Percentiles rank a stretch among this genome's conserved stretches.
phyloP scores from a whole-genome alignment of 345 rosid species.

The Gossypium ekmanianum region DNA sequence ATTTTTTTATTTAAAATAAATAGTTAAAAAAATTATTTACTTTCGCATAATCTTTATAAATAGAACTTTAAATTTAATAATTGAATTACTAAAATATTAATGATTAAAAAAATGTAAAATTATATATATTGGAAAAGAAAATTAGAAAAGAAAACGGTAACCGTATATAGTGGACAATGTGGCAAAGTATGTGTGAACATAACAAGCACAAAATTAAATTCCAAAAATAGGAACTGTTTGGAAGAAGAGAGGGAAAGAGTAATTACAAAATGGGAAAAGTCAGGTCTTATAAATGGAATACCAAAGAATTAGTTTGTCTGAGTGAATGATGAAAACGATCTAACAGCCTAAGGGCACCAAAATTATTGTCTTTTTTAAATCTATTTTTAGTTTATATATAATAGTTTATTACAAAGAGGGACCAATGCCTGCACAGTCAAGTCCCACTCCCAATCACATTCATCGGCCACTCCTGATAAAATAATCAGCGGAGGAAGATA shows the following conservation, averaged over 20 bases:
- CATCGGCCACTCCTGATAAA: neutral
- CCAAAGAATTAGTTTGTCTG: conserved; percentile 14
- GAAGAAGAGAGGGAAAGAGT: neutral
- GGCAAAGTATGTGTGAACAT: neutral
- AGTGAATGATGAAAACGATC: conserved; percentile 30
- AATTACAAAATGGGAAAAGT: neutral
- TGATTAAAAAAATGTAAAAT: too few species aligned
- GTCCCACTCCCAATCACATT: conserved; percentile 27
- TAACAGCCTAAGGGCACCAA: conserved; percentile 17
- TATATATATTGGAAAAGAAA: too few species aligned
- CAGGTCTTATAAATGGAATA: conserved; percentile 3
- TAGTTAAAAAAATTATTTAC: too few species aligned
- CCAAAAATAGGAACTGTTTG: conserved; percentile 26
- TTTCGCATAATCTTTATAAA: too few species aligned
- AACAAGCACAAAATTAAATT: conserved; percentile 3
- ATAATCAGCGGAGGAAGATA: neutral
- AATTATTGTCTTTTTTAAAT: neutral
- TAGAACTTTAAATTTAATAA: too few species aligned
- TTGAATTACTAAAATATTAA: too few species aligned
- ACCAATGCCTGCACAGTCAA: conserved; percentile 14
- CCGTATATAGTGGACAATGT: neutral
- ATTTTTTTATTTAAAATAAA: too few species aligned
- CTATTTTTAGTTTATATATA: neutral
- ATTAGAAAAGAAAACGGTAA: too few species aligned
- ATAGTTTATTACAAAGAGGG: neutral